A percentile compares a stretch with the other conserved stretches of the same genome.
These are phyloP conservation scores for Parietaria judaica DNA, from an alignment of 306 rosid species.

Conservation along the genomic window DNA sequence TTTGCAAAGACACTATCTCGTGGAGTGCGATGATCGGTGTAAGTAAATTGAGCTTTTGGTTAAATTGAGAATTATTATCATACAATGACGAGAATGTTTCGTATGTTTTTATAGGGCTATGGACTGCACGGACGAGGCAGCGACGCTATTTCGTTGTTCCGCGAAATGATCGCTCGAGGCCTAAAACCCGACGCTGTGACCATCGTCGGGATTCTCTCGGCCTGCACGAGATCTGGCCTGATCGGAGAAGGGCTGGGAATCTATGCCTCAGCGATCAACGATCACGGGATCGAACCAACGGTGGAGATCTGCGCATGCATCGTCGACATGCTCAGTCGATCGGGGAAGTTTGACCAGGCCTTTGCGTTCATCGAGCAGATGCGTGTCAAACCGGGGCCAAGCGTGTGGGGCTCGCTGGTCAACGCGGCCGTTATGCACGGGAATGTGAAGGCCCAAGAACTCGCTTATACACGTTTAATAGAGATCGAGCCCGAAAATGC, in stretches of 20 bases:
- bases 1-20: slow-evolving; percentile 45
- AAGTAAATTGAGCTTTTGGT: no score
- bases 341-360: slow-evolving; percentile 59
- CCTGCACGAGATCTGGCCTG: slow-evolving; percentile 68
- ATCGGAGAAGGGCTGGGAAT: slow-evolving; percentile 59
- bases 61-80: no score
- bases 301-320: slow-evolving; percentile 67
- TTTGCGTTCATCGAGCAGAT: slow-evolving; percentile 46
- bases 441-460: slow-evolving; percentile 42
- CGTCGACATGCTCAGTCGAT: slow-evolving; percentile 66
- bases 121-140: slow-evolving; percentile 72
- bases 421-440: slow-evolving; percentile 54
- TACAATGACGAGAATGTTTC: no score
- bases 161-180: slow-evolving; percentile 46
- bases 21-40: slow-evolving; percentile 58
- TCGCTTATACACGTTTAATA: slow-evolving; percentile 48
- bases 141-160: slow-evolving; percentile 50
- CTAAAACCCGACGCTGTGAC: slow-evolving; percentile 60
- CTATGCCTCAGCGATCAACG: slow-evolving; percentile 32
- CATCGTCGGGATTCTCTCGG: slow-evolving; percentile 63
- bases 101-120: slow-evolving; percentile 30
- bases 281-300: slow-evolving; percentile 45
- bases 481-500: slow-evolving; percentile 69
- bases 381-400: slow-evolving; percentile 52
- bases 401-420: slow-evolving; percentile 77